These are phyloP conservation scores for Xerocomellus chrysenteron DNA, from an alignment of 768 basidiomycete species.

Conservation along the genomic window DNA sequence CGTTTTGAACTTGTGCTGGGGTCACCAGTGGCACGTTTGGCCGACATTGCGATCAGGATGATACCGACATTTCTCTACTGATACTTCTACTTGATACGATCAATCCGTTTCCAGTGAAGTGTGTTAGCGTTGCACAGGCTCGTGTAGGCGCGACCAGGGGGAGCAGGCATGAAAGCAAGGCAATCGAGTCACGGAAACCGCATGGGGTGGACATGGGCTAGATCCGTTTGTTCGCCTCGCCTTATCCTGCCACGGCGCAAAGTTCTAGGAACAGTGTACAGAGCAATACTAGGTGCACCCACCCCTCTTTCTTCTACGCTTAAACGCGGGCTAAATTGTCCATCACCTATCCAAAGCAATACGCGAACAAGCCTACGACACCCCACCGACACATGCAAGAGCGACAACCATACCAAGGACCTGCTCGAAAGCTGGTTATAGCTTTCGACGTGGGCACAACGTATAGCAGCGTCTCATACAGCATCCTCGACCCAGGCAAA, in stretches of 20 bases:
- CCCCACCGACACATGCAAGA: conserved; percentile 20
- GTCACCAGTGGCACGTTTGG: conserved; percentile 90
- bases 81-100: background rate
- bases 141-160: no score
- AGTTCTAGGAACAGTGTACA: background rate
- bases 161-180: background rate
- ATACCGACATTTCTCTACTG: background rate
- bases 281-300: background rate
- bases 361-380: background rate
- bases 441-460: conserved; percentile 56
- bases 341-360: background rate
- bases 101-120: no score
- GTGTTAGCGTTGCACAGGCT: no score
- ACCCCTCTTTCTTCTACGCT: background rate
- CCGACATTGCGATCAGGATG: conserved; percentile 46
- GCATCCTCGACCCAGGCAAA: conserved; percentile 32
- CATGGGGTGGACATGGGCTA: conserved; percentile 2
- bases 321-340: background rate
- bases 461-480: conserved; percentile 49
- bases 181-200: conserved; percentile 3
- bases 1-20: conserved; percentile 35
- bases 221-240: conserved; percentile 16
- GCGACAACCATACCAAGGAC: conserved; percentile 41
- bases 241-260: conserved; percentile 11
- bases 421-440: conserved; percentile 42